Conservation (phyloP, 2,329 filamentous ascomycete genomes). For the Dendrostoma leiphaemia region DNA sequence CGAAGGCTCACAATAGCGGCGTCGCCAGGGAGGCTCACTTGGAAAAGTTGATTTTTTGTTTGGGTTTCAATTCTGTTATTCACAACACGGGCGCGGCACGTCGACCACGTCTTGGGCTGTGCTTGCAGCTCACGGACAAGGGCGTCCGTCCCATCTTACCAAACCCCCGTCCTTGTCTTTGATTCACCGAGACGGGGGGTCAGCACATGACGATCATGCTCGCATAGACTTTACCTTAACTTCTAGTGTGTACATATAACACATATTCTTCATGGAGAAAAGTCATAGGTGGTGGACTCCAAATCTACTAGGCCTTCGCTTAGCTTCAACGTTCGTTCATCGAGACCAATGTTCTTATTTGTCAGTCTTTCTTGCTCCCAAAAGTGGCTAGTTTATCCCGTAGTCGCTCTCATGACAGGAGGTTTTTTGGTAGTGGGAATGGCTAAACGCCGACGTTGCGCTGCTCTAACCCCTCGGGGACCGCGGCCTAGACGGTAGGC, state of each 20-base stretch:
- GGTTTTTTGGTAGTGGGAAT: too few relatives aligned
- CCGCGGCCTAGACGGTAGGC: too few relatives aligned
- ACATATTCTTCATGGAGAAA: background rate
- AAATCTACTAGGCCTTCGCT: background rate
- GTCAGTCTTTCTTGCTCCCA: too few relatives aligned
- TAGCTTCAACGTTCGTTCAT: background rate
- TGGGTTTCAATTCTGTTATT: too few relatives aligned
- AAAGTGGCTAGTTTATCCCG: too few relatives aligned
- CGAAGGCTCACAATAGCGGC: background rate
- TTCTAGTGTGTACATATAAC: slow-evolving; percentile 19
- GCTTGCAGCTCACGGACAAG: background rate
- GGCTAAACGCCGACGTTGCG: too few relatives aligned
- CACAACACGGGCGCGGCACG: too few relatives aligned
- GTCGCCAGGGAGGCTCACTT: background rate
- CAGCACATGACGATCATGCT: slow-evolving; percentile 9
- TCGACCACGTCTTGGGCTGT: background rate
- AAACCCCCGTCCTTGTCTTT: slow-evolving; percentile 11
- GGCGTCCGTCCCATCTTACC: background rate
- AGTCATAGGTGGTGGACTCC: background rate
- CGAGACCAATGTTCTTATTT: too few relatives aligned
- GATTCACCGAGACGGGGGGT: background rate
- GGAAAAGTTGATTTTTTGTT: too few relatives aligned
- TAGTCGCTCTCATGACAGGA: too few relatives aligned
- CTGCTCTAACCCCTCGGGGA: too few relatives aligned
- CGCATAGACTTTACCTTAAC: slow-evolving; percentile 17